Base-by-base conservation (phyloP, 1,284 basidiomycete species). In the Pseudozyma tsukubaensis region DNA sequence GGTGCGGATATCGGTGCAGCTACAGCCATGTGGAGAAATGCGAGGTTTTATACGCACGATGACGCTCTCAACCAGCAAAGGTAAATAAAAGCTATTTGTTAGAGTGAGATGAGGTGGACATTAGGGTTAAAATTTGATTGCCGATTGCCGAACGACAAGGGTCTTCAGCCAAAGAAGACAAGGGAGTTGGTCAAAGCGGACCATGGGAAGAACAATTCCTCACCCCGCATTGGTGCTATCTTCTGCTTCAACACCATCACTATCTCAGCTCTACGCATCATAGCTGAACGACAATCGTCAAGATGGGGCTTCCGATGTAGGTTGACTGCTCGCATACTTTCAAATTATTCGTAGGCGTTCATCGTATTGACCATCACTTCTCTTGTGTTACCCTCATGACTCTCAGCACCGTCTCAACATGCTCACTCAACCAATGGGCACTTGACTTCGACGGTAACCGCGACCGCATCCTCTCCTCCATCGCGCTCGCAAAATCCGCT, bases 361-460 rank as follows among this genome's bases (percentile, higher is more conserved):
- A n/a, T n/a, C n/a, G n/a, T n/a, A n/a, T n/a, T n/a, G n/a, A n/a
- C n/a, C n/a, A n/a, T n/a, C n/a, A n/a, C 2, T 34, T 4, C 36
- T 29, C 24, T 40, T 21, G 18, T 13, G 8, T 34, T 44, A 40
- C 13, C n/a, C 16, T 51, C 11, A 40, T 36, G 9, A 14, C 14
- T 35, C 13, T 39, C 64, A 79, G 72, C 39, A 80, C 78, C 54
- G 71, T 83, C 29, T 81, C 83, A 9, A 84, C 83, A 72, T 95
- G 94, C 84, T 94, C 94, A 21, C 88, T 98, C 51, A 96, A 96
- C 83, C 95, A 97, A 86, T 97, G 95, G 94, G 92, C 95, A 9
- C 86, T 97, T 45, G 95, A 97, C 85, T 97, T 97, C 75, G 90
- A 94, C 52, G 86, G 94, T 90, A 81, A 78, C 58, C 89, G 91